Evolutionary conservation across 345 rosid species (phyloP).

Genomic region (Durio zibethinus): DNA sequence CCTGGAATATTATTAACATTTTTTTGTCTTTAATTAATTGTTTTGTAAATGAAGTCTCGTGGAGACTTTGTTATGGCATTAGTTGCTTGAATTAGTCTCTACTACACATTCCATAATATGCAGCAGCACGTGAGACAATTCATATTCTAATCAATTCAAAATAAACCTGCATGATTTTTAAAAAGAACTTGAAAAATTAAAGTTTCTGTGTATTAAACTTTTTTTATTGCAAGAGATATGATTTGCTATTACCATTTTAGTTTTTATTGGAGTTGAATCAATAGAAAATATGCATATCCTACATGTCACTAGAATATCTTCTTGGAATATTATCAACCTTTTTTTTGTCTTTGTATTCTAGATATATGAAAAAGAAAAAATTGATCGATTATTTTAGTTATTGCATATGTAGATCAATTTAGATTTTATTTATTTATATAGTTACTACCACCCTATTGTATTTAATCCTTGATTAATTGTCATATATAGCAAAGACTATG

Average conservation of each 20-base stretch:
- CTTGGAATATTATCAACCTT: constrained; percentile 14
- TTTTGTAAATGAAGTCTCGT: constrained; percentile 10
- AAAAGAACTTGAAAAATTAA: neutral
- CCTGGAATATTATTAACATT: constrained; percentile 14
- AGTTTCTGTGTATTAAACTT: neutral
- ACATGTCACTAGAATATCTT: neutral
- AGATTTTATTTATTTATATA: no score
- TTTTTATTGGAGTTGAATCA: constrained; percentile 21
- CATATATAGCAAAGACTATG: no score
- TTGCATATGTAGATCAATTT: no score
- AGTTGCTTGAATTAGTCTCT: neutral
- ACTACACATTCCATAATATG: neutral
- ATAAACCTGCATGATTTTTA: neutral
- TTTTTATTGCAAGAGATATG: neutral
- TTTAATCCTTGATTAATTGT: no score
- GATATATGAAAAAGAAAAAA: no score
- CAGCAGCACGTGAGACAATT: no score
- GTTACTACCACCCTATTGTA: no score
- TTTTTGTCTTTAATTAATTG: neutral
- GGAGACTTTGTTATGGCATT: neutral
- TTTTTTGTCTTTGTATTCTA: neutral
- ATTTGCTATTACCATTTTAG: neutral
- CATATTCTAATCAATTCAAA: neutral
- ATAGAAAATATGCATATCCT: constrained; percentile 8
- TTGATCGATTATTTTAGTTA: no score